These are phyloP conservation scores for Andalucia godoyi DNA, from an alignment of 78 protist genomes.

Conservation along the genomic window DNA sequence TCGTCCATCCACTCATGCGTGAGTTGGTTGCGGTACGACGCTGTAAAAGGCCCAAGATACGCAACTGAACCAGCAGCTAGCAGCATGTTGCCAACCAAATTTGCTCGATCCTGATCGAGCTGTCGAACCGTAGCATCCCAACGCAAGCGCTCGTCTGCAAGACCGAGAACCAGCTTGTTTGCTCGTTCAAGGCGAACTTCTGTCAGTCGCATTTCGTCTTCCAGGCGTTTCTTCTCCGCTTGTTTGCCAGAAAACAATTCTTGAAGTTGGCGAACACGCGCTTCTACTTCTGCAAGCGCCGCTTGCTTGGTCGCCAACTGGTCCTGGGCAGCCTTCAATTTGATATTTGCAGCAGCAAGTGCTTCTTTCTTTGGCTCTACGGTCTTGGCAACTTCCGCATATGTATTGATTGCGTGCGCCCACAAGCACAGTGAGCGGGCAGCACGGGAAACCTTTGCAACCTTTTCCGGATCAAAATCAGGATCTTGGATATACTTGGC, in stretches of 20 bases:
- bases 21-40: constrained; percentile 28
- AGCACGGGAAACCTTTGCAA: constrained; percentile 40
- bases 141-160: constrained; percentile 43
- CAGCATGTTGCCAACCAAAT: constrained; percentile 52
- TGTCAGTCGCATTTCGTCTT: constrained; percentile 10
- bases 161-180: constrained; percentile 33
- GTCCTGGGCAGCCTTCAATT: constrained; percentile 19
- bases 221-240: constrained; percentile 10
- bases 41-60: constrained; percentile 62
- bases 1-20: constrained; percentile 27
- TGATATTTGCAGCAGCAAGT: constrained; percentile 12
- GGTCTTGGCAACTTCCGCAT: constrained; percentile 36
- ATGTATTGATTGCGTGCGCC: constrained; percentile 59
- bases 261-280: constrained; percentile 7
- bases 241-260: background rate
- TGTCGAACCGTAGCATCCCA: constrained; percentile 27
- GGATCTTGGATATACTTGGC: constrained; percentile 14
- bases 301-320: constrained; percentile 17
- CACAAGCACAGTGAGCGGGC: constrained; percentile 75
- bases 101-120: background rate
- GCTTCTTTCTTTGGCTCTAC: constrained; percentile 32
- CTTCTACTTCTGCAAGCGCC: background rate
- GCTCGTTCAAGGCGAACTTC: constrained; percentile 37
- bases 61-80: constrained; percentile 55
- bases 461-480: constrained; percentile 56